Percentiles rank a stretch among this genome's conserved stretches.
Conservation (phyloP, 805 yeast species). For the Metschnikowia vanudenii region DNA sequence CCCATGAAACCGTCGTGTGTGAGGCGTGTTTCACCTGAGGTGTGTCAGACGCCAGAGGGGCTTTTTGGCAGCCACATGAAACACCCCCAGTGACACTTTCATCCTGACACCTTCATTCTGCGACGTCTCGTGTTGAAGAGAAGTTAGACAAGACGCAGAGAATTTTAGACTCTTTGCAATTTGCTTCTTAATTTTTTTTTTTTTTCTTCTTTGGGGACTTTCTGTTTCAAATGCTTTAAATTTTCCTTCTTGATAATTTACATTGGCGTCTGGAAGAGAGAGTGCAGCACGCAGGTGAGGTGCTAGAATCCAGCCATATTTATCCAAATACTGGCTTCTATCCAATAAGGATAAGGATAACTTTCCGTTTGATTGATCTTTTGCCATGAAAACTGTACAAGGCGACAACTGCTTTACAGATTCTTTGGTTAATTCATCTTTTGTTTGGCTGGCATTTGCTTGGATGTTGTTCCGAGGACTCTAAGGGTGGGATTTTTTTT, state of each 20-base stretch:
- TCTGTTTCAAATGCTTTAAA: too few species aligned
- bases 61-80: conserved; percentile 2
- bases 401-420: conserved; percentile 68
- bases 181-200: too few species aligned
- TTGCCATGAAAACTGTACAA: conserved; percentile 67
- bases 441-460: conserved; percentile 50
- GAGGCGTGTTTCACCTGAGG: conserved; percentile 9
- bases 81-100: background rate
- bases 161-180: too few species aligned
- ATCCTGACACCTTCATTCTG: background rate
- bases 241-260: too few species aligned
- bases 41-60: conserved; percentile 4
- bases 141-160: background rate
- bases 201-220: too few species aligned
- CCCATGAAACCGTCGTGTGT: conserved; percentile 6
- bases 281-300: too few species aligned
- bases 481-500: conserved; percentile 54
- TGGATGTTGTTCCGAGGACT: conserved; percentile 30
- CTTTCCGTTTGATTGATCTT: conserved; percentile 56
- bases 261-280: too few species aligned
- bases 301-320: conserved; percentile 76
- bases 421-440: conserved; percentile 54
- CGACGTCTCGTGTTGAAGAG: background rate
- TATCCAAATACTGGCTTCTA: conserved; percentile 64
- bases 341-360: conserved; percentile 64